Percentiles rank a stretch among this genome's conserved stretches.
Conservation (phyloP, 139 green algal genomes). For the Micractinium sp. region DNA sequence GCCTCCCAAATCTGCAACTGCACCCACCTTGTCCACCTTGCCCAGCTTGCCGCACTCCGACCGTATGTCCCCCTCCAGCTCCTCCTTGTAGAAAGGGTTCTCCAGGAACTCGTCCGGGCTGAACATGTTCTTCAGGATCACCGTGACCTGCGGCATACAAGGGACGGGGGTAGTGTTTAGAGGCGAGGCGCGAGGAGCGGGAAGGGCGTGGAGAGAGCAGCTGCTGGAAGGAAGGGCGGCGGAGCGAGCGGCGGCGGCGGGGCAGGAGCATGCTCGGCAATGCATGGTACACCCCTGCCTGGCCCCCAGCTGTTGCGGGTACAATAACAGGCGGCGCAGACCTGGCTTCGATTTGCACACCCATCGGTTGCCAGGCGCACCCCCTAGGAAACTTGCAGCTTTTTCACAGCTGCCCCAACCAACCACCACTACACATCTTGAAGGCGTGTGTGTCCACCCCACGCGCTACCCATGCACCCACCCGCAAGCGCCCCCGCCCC, state of each 20-base stretch:
- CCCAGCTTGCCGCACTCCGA: slow-evolving; percentile 86
- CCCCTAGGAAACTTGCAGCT: not conserved
- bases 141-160: slow-evolving; percentile 67
- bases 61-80: slow-evolving; percentile 88
- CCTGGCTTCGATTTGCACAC: too few species aligned
- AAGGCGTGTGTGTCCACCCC: too few species aligned
- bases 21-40: slow-evolving; percentile 76
- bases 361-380: too few species aligned
- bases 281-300: too few species aligned
- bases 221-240: not conserved
- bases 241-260: too few species aligned
- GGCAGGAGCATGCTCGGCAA: not conserved
- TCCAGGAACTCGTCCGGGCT: slow-evolving; percentile 72
- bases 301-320: too few species aligned
- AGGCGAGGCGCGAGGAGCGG: not conserved
- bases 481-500: not conserved
- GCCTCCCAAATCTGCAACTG: not conserved
- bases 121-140: slow-evolving; percentile 93
- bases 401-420: not conserved
- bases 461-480: not conserved
- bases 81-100: slow-evolving; percentile 50
- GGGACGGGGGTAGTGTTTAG: not conserved
- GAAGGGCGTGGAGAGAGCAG: not conserved
- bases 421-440: too few species aligned
- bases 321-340: too few species aligned